Evolutionary conservation across 768 basidiomycete species (phyloP).

Genomic region (Russula dissimulans): DNA sequence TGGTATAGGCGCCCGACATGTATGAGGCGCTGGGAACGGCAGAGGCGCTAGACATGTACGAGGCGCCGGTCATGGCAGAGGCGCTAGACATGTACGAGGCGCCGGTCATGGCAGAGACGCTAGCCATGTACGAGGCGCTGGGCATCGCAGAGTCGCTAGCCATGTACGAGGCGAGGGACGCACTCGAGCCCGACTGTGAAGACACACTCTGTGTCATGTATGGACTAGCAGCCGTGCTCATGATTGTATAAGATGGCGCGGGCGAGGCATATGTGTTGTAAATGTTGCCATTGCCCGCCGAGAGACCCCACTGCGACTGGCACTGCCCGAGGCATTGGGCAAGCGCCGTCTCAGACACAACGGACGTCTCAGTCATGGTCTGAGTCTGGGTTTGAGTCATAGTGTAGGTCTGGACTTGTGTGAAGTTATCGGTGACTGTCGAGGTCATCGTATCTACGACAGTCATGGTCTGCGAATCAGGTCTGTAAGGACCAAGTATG

Average conservation of each 20-base stretch:
- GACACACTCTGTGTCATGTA: constrained; percentile 15
- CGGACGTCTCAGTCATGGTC: constrained; percentile 37
- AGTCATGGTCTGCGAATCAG: constrained; percentile 42
- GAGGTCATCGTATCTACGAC: constrained; percentile 47
- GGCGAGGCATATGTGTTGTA: constrained; percentile 35
- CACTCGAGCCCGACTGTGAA: background rate
- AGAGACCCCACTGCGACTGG: constrained; percentile 48
- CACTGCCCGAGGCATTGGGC: constrained; percentile 49
- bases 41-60: too few relatives aligned
- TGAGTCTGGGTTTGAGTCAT: constrained; percentile 29
- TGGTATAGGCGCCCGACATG: too few relatives aligned
- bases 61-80: background rate
- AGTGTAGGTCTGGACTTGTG: constrained; percentile 41
- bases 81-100: too few relatives aligned
- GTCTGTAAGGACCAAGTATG: background rate
- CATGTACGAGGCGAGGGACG: background rate
- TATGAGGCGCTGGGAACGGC: too few relatives aligned
- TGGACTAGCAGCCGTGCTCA: constrained; percentile 23
- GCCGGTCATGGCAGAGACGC: too few relatives aligned
- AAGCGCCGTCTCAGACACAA: constrained; percentile 42
- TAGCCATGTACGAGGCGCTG: too few relatives aligned
- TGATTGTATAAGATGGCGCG: constrained; percentile 17
- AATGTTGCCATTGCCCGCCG: constrained; percentile 40
- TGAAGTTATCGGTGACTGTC: constrained; percentile 41
- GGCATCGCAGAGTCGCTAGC: background rate